These are phyloP conservation scores for Dipteronia sinensis DNA, from an alignment of 345 rosid genomes.

Conservation along the genomic window DNA sequence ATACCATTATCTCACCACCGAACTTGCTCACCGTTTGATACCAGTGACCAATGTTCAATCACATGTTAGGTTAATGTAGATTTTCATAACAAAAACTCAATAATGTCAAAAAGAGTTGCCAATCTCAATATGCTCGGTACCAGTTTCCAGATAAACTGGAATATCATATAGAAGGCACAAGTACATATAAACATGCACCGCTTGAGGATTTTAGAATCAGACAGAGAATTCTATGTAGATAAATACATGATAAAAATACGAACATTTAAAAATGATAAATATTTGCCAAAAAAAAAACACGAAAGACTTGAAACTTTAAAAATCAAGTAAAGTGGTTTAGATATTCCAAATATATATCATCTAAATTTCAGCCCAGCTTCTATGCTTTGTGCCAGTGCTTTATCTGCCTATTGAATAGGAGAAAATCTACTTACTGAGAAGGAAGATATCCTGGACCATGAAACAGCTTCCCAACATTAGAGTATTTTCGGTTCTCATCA, in stretches of 20 bases:
- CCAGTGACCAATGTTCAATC: neutral
- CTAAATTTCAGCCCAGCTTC: neutral
- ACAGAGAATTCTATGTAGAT: neutral
- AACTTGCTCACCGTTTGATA: neutral
- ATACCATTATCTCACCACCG: neutral
- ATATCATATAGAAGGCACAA: neutral
- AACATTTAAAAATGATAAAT: neutral
- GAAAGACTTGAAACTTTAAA: neutral
- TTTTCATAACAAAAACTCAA: neutral
- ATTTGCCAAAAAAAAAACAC: no score
- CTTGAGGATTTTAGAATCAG: neutral
- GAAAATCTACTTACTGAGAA: constrained; percentile 40
- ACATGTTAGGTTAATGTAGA: neutral
- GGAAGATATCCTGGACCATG: constrained; percentile 36
- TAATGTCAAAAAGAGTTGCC: neutral
- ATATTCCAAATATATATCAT: neutral
- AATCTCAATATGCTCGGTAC: neutral
- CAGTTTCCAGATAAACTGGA: neutral
- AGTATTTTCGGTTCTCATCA: constrained; percentile 46
- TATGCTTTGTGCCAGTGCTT: neutral
- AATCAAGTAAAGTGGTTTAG: neutral
- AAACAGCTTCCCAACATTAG: constrained; percentile 52
- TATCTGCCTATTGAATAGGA: no score
- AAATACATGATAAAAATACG: neutral
- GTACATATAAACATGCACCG: neutral